Percentiles rank a stretch among this genome's conserved stretches.
Conservation (phyloP, 106 monocot species). For the Acorus calamus region DNA sequence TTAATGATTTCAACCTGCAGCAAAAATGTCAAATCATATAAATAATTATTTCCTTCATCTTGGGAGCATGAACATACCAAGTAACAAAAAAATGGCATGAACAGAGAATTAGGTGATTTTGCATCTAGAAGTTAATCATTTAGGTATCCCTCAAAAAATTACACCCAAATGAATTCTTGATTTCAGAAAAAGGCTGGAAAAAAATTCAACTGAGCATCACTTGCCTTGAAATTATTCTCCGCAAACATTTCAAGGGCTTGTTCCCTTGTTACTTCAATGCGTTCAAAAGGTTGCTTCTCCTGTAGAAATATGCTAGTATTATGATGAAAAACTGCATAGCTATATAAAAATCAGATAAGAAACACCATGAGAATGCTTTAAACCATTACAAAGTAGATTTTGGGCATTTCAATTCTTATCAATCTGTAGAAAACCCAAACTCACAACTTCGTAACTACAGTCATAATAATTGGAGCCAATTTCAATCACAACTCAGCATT, state of each 20-base stretch:
- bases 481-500: too few species aligned
- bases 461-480: too few species aligned
- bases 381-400: too few species aligned
- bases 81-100: background rate
- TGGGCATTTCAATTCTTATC: too few species aligned
- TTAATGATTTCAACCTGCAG: conserved; percentile 95
- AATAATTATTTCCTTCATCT: too few species aligned
- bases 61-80: background rate
- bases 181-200: background rate
- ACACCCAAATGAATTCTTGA: background rate
- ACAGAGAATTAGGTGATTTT: background rate
- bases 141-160: background rate
- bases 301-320: conserved; percentile 16
- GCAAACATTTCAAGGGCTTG: conserved; percentile 92
- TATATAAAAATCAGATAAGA: background rate
- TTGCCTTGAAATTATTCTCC: conserved; percentile 94
- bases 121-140: too few species aligned
- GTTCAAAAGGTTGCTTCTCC: conserved; percentile 97
- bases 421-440: too few species aligned
- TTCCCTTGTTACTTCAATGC: conserved; percentile 84
- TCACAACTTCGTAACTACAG: too few species aligned
- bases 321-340: background rate
- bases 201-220: background rate
- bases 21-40: too few species aligned
- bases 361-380: background rate